Percentiles rank a stretch among this genome's conserved stretches.
Evolutionary conservation across 2,329 filamentous ascomycete genomes (phyloP).

Genomic region (Akanthomyces dipterigenus): DNA sequence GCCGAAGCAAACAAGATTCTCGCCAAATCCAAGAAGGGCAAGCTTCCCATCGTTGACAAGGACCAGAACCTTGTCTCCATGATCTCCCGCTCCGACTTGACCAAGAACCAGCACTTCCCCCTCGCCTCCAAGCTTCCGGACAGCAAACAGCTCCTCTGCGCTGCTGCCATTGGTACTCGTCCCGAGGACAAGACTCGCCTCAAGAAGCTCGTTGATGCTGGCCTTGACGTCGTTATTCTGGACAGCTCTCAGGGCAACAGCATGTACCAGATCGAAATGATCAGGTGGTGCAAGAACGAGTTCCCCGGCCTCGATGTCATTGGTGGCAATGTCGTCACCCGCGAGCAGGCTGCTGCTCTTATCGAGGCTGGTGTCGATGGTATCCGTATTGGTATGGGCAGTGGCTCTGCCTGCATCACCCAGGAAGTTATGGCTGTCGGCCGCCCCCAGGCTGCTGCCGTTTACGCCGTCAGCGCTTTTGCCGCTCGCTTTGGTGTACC

Average conservation of each 20-base stretch:
- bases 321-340: conserved; percentile 95
- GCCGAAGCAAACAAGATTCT: conserved; percentile 88
- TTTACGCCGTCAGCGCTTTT: conserved; percentile 84
- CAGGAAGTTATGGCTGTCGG: conserved; percentile 99
- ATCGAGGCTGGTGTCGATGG: conserved; percentile 95
- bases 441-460: conserved; percentile 87
- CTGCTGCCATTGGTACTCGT: conserved; percentile 90
- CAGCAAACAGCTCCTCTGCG: conserved; percentile 95
- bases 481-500: conserved; percentile 91
- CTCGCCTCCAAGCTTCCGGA: conserved; percentile 92
- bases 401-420: conserved; percentile 95
- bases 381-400: conserved; percentile 97
- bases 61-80: conserved; percentile 82
- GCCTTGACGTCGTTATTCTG: conserved; percentile 88
- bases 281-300: conserved; percentile 87
- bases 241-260: conserved; percentile 98
- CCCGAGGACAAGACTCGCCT: conserved; percentile 87
- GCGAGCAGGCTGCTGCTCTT: conserved; percentile 86
- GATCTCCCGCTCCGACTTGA: conserved; percentile 89
- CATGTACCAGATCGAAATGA: conserved; percentile 98
- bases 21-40: conserved; percentile 95
- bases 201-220: conserved; percentile 83
- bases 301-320: conserved; percentile 89
- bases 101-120: conserved; percentile 97
- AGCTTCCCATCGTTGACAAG: conserved; percentile 85